Conservation (phyloP, 1,284 basidiomycete genomes). For the Ganoderma resinaceum region DNA sequence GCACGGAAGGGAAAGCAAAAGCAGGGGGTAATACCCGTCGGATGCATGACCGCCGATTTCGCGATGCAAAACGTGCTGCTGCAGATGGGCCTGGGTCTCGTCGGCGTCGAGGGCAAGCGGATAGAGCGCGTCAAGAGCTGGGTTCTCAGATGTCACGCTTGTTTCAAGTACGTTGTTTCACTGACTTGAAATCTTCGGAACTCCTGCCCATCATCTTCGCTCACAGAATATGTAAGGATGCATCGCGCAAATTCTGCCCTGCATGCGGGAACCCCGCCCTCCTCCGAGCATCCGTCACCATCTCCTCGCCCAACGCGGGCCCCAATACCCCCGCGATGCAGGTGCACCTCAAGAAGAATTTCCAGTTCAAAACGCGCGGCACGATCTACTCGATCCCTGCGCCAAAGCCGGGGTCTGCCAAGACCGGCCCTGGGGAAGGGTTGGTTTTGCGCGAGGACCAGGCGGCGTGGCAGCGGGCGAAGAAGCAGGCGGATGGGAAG, state of each 20-base stretch:
- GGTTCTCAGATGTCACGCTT: constrained; percentile 97
- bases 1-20: constrained; percentile 46
- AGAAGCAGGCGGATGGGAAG: constrained; percentile 76
- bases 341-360: constrained; percentile 93
- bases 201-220: background rate
- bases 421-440: constrained; percentile 81
- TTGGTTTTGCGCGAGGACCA: constrained; percentile 93
- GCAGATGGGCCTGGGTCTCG: constrained; percentile 92
- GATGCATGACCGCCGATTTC: constrained; percentile 98
- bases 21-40: constrained; percentile 62
- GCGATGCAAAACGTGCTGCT: constrained; percentile 99
- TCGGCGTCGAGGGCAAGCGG: constrained; percentile 91
- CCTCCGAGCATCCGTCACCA: constrained; percentile 90
- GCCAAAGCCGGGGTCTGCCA: constrained; percentile 90
- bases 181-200: background rate
- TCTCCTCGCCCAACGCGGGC: constrained; percentile 70
- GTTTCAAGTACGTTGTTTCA: constrained; percentile 90
- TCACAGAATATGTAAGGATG: constrained; percentile 92
- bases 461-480: constrained; percentile 82
- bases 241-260: constrained; percentile 96
- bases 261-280: constrained; percentile 96
- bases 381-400: constrained; percentile 94
- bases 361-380: constrained; percentile 92
- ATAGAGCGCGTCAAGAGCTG: constrained; percentile 95
- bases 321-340: constrained; percentile 70